These are phyloP conservation scores for Elongisporangium prolatum DNA, from an alignment of 352 stramenopile genomes.

Conservation along the genomic window DNA sequence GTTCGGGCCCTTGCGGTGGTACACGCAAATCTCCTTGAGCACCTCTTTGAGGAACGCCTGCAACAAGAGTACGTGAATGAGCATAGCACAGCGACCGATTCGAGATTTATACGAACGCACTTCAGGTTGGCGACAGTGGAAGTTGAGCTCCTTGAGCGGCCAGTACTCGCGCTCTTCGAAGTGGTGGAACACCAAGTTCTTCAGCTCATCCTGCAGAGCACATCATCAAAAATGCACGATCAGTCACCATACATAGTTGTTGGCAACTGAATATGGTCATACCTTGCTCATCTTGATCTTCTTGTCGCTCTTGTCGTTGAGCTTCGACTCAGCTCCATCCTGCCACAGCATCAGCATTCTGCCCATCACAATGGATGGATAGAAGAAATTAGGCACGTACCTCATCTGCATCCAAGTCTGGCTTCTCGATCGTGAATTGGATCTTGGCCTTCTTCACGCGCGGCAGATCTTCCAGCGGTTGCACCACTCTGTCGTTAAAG, in stretches of 20 bases:
- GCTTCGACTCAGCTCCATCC: constrained; percentile 50
- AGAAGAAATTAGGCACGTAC: constrained; percentile 17
- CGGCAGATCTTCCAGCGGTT: constrained; percentile 66
- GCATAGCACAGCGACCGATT: background rate
- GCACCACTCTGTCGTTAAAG: constrained; percentile 45
- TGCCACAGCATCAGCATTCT: constrained; percentile 7
- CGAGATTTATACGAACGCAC: constrained; percentile 18
- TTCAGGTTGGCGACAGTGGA: constrained; percentile 85
- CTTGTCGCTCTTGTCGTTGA: constrained; percentile 69
- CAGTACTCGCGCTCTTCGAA: constrained; percentile 86
- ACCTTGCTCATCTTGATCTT: constrained; percentile 91
- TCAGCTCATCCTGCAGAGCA: constrained; percentile 68
- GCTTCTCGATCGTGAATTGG: constrained; percentile 82
- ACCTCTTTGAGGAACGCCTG: constrained; percentile 87
- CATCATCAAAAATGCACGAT: background rate
- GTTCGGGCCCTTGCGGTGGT: constrained; percentile 86
- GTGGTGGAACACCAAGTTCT: constrained; percentile 85
- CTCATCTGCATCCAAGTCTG: constrained; percentile 59
- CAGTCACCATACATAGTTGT: background rate
- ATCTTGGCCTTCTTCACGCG: constrained; percentile 78
- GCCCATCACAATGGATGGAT: background rate
- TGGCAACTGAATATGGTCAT: background rate
- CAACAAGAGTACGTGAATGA: background rate
- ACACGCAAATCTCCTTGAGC: constrained; percentile 86
- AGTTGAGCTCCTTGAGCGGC: constrained; percentile 87